Evolutionary conservation across 306 rosid genomes (phyloP).

Genomic region (Rosa multiflora): DNA sequence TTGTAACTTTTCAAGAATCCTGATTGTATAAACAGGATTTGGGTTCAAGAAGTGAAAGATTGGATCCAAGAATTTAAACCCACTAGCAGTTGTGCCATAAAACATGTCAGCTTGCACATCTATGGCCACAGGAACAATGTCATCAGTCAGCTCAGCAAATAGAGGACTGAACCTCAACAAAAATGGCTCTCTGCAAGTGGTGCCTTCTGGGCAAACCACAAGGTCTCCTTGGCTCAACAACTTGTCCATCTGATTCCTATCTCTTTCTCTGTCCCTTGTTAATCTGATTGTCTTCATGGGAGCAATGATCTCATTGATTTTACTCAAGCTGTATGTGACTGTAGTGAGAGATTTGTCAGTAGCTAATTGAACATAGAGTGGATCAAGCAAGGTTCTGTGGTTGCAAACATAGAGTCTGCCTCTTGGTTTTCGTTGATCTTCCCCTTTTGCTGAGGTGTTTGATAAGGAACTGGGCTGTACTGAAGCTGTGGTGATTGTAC

Average conservation of each 20-base stretch:
- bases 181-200: conserved; percentile 79
- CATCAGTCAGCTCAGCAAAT: conserved; percentile 59
- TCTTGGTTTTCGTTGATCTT: conserved; percentile 15
- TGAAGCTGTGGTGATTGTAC: conserved; percentile 38
- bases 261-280: conserved; percentile 51
- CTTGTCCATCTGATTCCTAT: conserved; percentile 42
- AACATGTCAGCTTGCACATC: conserved; percentile 54
- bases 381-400: conserved; percentile 79
- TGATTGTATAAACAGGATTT: conserved; percentile 29
- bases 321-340: conserved; percentile 65
- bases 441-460: background rate
- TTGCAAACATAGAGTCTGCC: conserved; percentile 63
- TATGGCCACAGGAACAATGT: conserved; percentile 63
- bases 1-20: conserved; percentile 38
- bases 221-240: conserved; percentile 45
- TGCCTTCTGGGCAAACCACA: conserved; percentile 81
- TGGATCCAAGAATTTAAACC: conserved; percentile 54
- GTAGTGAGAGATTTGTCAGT: conserved; percentile 40
- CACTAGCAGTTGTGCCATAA: conserved; percentile 68
- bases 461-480: conserved; percentile 7
- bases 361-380: conserved; percentile 45
- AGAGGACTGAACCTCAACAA: conserved; percentile 71
- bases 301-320: conserved; percentile 43
- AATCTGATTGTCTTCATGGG: conserved; percentile 53
- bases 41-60: conserved; percentile 54